phyloP scores from a whole-genome alignment of 2,329 filamentous ascomycete species.

The Fusarium algeriense region DNA sequence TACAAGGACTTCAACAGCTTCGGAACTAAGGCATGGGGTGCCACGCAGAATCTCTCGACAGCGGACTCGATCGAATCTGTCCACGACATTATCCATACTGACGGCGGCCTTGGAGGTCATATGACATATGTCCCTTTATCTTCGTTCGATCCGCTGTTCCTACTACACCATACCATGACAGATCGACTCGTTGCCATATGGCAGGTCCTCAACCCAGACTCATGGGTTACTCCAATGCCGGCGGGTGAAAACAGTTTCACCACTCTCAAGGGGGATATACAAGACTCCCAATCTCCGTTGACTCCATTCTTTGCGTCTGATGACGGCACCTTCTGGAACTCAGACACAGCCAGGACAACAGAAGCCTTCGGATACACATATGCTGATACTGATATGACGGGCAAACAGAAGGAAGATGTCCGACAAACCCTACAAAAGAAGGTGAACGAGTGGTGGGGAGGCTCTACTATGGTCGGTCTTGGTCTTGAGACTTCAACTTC shows the following conservation, averaged over 20 bases:
- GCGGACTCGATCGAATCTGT: constrained; percentile 75
- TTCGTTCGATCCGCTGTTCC: constrained; percentile 84
- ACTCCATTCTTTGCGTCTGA: constrained; percentile 74
- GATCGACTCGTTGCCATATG: constrained; percentile 82
- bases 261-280: constrained; percentile 63
- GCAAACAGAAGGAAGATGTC: constrained; percentile 42
- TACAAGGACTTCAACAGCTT: constrained; percentile 77
- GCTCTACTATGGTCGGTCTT: constrained; percentile 48
- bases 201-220: constrained; percentile 78
- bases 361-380: constrained; percentile 80
- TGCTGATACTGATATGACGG: constrained; percentile 64
- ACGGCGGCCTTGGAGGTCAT: constrained; percentile 71
- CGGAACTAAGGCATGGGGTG: constrained; percentile 75
- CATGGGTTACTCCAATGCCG: constrained; percentile 71
- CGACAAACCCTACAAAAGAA: constrained; percentile 53
- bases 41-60: constrained; percentile 58
- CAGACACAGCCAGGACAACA: constrained; percentile 69
- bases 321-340: constrained; percentile 75
- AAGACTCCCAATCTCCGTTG: constrained; percentile 68
- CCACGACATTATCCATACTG: constrained; percentile 72
- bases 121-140: constrained; percentile 79
- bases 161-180: constrained; percentile 80
- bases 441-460: constrained; percentile 65
- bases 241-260: constrained; percentile 72
- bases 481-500: constrained; percentile 13